A percentile compares a stretch with the other conserved stretches of the same genome.
These are phyloP conservation scores for Ustilago vetiveriae DNA, from an alignment of 1,284 basidiomycete genomes.

Conservation along the genomic window DNA sequence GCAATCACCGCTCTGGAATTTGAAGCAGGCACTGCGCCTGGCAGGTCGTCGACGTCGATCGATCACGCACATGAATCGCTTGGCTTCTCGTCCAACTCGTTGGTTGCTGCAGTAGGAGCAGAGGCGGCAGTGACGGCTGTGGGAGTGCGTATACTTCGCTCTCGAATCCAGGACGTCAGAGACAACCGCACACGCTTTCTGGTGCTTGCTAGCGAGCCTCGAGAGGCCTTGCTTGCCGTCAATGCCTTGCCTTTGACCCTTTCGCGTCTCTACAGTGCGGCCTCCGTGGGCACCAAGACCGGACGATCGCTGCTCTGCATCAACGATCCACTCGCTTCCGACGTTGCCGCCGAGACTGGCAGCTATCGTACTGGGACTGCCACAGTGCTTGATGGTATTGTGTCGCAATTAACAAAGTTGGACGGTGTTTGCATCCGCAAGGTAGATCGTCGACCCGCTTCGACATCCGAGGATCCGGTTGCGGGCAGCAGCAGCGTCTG, in stretches of 20 bases:
- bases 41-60: conserved; percentile 21
- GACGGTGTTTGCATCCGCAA: conserved; percentile 31
- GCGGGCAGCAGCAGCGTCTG: conserved; percentile 30
- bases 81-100: conserved; percentile 36
- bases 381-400: conserved; percentile 11
- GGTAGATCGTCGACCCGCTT: conserved; percentile 36
- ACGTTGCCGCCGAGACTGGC: conserved; percentile 20
- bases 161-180: conserved; percentile 38
- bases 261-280: conserved; percentile 15
- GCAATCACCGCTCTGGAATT: conserved; percentile 44
- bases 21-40: conserved; percentile 41
- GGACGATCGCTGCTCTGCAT: conserved; percentile 29
- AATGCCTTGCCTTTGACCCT: conserved; percentile 26
- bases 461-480: not conserved
- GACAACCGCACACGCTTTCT: conserved; percentile 50
- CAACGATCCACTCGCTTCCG: conserved; percentile 25
- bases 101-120: conserved; percentile 41
- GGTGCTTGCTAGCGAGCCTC: conserved; percentile 42
- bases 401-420: conserved; percentile 12
- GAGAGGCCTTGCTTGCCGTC: conserved; percentile 16
- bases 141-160: conserved; percentile 32
- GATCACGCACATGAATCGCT: conserved; percentile 33
- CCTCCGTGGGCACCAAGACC: conserved; percentile 3
- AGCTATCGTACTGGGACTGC: conserved; percentile 2
- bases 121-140: conserved; percentile 21